Evolutionary conservation across 345 rosid genomes (phyloP).

Genomic region (Brassica cretica): DNA sequence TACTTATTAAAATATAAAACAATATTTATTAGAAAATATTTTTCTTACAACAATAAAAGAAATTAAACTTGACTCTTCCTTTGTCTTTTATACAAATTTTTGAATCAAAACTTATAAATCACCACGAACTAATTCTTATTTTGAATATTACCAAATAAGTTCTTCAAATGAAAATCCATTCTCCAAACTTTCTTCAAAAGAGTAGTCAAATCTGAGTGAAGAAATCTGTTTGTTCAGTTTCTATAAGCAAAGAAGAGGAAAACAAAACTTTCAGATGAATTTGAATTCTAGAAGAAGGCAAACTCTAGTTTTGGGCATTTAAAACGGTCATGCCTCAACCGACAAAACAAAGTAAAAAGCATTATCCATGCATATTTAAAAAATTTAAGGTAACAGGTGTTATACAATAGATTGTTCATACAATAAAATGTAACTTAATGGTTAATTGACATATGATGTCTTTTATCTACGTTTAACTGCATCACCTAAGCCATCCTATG

Average conservation of each 20-base stretch:
- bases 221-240: background rate
- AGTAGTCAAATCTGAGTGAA: no score
- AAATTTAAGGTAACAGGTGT: background rate
- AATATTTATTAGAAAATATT: no score
- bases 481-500: no score
- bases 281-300: constrained; percentile 15
- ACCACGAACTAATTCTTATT: no score
- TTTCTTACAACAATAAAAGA: background rate
- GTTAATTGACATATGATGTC: no score
- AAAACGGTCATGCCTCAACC: constrained; percentile 13
- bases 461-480: no score
- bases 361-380: background rate
- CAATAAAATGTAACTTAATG: background rate
- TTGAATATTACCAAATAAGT: no score
- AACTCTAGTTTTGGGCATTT: constrained; percentile 9
- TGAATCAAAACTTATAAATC: no score
- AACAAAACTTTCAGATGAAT: background rate
- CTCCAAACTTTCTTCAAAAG: no score
- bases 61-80: no score
- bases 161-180: no score
- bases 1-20: background rate
- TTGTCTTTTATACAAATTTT: no score
- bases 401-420: background rate
- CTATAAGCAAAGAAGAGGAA: background rate
- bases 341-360: constrained; percentile 26